phyloP scores from a whole-genome alignment of 495 filamentous ascomycete genomes.

The Apodospora peruviana region DNA sequence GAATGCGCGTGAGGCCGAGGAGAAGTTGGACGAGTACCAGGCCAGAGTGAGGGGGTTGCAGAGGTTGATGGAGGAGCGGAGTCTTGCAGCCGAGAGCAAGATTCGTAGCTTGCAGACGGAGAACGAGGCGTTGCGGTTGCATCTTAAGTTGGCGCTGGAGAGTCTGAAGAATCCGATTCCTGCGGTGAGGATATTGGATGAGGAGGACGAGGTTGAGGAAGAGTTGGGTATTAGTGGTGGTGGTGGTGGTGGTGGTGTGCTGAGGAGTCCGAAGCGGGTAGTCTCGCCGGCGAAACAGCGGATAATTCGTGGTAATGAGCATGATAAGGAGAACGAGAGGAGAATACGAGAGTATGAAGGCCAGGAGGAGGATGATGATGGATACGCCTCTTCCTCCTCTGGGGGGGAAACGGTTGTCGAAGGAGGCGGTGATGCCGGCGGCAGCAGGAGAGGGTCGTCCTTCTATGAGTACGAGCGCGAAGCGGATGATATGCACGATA shows the following conservation, averaged over 20 bases:
- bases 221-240: no score
- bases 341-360: conserved; percentile 21
- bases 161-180: conserved; percentile 85
- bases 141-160: conserved; percentile 80
- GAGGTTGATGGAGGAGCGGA: conserved; percentile 86
- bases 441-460: neutral
- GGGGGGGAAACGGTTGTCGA: neutral
- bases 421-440: neutral
- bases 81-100: conserved; percentile 83
- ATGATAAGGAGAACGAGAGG: conserved; percentile 15
- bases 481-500: conserved; percentile 57
- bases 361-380: conserved; percentile 11
- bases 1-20: conserved; percentile 52
- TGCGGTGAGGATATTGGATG: conserved; percentile 20
- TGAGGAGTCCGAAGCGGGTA: conserved; percentile 8
- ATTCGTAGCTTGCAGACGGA: conserved; percentile 79
- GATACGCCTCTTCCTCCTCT: conserved; percentile 2
- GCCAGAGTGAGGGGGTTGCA: conserved; percentile 79
- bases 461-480: conserved; percentile 17
- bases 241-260: no score
- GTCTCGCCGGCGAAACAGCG: neutral
- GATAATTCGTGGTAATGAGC: no score
- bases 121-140: conserved; percentile 81
- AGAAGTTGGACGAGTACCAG: conserved; percentile 89
- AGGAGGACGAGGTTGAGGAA: conserved; percentile 25